Base-by-base conservation (phyloP, 2,329 filamentous ascomycete genomes). In the Sporothrix pallida region DNA sequence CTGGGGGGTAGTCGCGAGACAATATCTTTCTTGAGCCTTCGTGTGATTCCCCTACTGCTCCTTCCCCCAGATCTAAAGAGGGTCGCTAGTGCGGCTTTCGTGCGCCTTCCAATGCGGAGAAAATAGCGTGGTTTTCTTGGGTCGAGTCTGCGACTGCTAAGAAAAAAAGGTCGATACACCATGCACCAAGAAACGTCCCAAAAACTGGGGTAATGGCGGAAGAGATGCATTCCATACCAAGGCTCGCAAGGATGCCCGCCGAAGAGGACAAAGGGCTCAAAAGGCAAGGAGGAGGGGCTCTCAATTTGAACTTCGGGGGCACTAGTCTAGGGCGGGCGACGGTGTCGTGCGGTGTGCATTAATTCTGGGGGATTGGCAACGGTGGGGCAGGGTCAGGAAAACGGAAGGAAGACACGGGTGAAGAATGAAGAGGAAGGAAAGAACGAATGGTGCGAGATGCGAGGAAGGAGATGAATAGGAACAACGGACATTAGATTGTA, bases 11-110 rank as follows among this genome's bases (percentile, higher is more conserved):
- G 31, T 37, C 31, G 31, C 31, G 31, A 37, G 31, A 6, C 31
- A 37, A 37, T 37, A 37, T 37, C 31, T 5, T 37, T n/a, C 26
- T 62, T 56, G 17, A 50, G 13, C 52, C 52, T 23, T 26, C 23
- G 31, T 56, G n/a, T 63, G 31, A n/a, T 20, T 46, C 23, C 44
- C 54, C n/a, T 72, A 46, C 46, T 72, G 60, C 23, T 63, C 54
- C 17, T 54, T 42, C 50, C 67, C 44, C 50, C 50, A 48, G 23
- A 69, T 23, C n/a, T 42, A 44, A 44, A 70, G 67, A 56, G 46
- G 67, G 67, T 42, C 68, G 37, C 37, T 70, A 70, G 52, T 70
- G 68, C 68, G 68, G 17, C 68, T 60, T 58, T 70, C 52, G 70
- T 26, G 56, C 15, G 44, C 44, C 56, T 52, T 63, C 44, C 50